phyloP scores from a whole-genome alignment of 2,329 filamentous ascomycete species.

The Neonectria magnoliae region DNA sequence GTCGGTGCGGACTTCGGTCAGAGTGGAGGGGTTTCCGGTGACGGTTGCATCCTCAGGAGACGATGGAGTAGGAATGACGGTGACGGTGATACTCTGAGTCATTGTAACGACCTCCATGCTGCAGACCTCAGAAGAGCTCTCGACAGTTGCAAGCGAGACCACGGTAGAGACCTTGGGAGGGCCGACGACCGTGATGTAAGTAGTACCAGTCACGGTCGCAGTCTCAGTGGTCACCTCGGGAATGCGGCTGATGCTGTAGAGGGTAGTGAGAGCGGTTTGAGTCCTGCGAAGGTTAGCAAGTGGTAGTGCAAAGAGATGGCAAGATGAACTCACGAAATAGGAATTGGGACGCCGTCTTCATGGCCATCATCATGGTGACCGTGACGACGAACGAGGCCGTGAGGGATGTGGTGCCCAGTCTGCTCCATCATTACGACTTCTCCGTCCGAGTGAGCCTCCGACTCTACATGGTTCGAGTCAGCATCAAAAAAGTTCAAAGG shows the following conservation, averaged over 20 bases:
- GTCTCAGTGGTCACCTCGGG: slow-evolving; percentile 32
- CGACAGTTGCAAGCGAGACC: slow-evolving; percentile 40
- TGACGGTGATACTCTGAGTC: slow-evolving; percentile 43
- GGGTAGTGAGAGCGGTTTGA: slow-evolving; percentile 46
- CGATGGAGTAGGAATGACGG: slow-evolving; percentile 38
- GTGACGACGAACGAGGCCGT: slow-evolving; percentile 28
- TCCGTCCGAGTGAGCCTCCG: neutral
- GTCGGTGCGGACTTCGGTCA: slow-evolving; percentile 42
- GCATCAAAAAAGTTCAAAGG: neutral
- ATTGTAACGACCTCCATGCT: slow-evolving; percentile 35
- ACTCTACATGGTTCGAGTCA: slow-evolving; percentile 15
- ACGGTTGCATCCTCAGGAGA: slow-evolving; percentile 37
- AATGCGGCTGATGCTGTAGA: slow-evolving; percentile 44
- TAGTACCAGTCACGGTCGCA: slow-evolving; percentile 43
- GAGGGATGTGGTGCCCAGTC: neutral
- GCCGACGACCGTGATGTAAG: slow-evolving; percentile 42
- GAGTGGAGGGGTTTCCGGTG: slow-evolving; percentile 39
- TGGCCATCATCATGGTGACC: slow-evolving; percentile 1
- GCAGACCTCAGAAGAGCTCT: slow-evolving; percentile 37
- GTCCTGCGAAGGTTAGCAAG: slow-evolving; percentile 42
- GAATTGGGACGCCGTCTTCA: slow-evolving; percentile 38
- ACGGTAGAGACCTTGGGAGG: slow-evolving; percentile 34
- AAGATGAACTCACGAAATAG: slow-evolving; percentile 48
- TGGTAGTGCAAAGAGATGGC: neutral
- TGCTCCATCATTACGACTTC: neutral